Evolutionary conservation across 2,329 filamentous ascomycete species (phyloP).

Genomic region (Colletotrichum sp.): DNA sequence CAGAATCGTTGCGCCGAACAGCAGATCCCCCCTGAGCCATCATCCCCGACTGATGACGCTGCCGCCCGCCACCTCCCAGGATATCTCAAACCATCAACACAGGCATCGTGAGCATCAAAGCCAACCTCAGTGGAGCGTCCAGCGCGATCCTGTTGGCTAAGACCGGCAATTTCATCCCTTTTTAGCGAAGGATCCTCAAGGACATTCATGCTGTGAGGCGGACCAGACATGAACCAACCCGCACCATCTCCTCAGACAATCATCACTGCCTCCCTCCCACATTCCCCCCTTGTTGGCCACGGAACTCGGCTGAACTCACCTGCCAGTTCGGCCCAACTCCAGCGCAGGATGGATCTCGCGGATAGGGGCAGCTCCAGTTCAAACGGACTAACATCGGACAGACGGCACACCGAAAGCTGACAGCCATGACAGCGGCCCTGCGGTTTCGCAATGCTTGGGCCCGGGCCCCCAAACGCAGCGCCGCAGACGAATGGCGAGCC

Average conservation of each 20-base stretch:
- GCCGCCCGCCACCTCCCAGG: neutral
- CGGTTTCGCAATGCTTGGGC: conserved; percentile 9
- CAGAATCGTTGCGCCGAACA: neutral
- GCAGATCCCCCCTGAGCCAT: neutral
- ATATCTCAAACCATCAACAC: neutral
- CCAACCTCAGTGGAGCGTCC: neutral
- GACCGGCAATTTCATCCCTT: neutral
- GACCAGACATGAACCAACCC: neutral
- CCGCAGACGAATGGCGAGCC: conserved; percentile 5
- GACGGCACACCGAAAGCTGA: neutral
- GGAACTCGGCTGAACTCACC: neutral
- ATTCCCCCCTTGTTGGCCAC: neutral
- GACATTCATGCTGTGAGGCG: neutral
- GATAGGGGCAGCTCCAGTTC: neutral
- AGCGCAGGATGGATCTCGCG: neutral
- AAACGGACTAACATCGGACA: conserved; percentile 1
- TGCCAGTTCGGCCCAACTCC: neutral
- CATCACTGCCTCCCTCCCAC: neutral
- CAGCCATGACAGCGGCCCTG: neutral
- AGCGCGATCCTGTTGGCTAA: neutral
- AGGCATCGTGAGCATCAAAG: neutral
- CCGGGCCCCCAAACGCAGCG: neutral
- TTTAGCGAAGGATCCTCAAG: neutral
- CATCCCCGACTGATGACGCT: neutral
- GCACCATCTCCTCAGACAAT: neutral